Evolutionary conservation across 2,329 filamentous ascomycete species (phyloP).

Genomic region (Shiraia sp.): DNA sequence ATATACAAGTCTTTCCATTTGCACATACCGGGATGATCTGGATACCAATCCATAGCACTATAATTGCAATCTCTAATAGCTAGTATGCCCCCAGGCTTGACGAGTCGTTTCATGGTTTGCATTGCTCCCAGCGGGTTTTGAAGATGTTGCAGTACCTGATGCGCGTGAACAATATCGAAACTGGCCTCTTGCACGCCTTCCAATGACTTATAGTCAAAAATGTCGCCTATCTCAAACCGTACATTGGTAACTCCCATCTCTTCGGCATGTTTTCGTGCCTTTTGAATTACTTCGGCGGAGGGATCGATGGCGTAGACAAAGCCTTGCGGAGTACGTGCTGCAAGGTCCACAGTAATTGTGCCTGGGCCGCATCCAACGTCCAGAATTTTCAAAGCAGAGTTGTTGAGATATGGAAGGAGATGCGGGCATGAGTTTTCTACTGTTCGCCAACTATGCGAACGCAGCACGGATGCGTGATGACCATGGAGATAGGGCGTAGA

Average conservation of each 20-base stretch:
- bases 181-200: conserved; percentile 45
- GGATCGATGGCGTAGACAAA: conserved; percentile 52
- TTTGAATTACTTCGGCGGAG: conserved; percentile 48
- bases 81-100: conserved; percentile 58
- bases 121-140: conserved; percentile 55
- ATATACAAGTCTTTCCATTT: conserved; percentile 43
- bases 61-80: conserved; percentile 48
- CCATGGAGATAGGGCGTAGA: conserved; percentile 46
- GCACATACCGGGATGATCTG: conserved; percentile 38
- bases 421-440: conserved; percentile 50
- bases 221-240: conserved; percentile 47
- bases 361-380: conserved; percentile 55
- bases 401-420: conserved; percentile 37
- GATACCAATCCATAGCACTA: conserved; percentile 45
- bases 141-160: conserved; percentile 63
- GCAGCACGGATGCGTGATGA: conserved; percentile 47
- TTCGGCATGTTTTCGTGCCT: conserved; percentile 44
- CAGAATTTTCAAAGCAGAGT: conserved; percentile 43
- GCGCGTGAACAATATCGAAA: conserved; percentile 64
- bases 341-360: conserved; percentile 53
- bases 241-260: conserved; percentile 45
- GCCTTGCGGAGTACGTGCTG: conserved; percentile 49
- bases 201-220: conserved; percentile 47
- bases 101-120: conserved; percentile 59
- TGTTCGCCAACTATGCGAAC: conserved; percentile 51